These are phyloP conservation scores for Perkinsus olseni DNA, from an alignment of 169 alveolate genomes.

Conservation along the genomic window DNA sequence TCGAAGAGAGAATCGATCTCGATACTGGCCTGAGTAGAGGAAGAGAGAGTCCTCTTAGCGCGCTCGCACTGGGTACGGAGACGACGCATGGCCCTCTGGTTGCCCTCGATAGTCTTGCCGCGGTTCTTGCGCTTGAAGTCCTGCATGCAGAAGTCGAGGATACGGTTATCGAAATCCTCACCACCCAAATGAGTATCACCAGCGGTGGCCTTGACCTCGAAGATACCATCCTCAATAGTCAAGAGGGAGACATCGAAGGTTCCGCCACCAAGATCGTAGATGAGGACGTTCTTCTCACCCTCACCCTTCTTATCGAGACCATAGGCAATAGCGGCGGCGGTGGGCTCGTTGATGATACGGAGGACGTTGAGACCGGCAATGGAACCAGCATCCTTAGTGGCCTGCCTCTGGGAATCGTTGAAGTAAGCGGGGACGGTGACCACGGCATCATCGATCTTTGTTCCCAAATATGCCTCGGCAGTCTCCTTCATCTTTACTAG, in stretches of 20 bases:
- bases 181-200: slow-evolving; percentile 99
- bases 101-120: slow-evolving; percentile 71
- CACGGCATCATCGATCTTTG: slow-evolving; percentile 83
- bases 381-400: slow-evolving; percentile 95
- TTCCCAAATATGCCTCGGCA: slow-evolving; percentile 89
- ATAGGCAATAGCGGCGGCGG: slow-evolving; percentile 98
- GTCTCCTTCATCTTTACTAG: slow-evolving; percentile 90
- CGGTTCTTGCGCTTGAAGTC: slow-evolving; percentile 83
- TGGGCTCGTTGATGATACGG: slow-evolving; percentile 96
- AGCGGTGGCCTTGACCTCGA: slow-evolving; percentile 92
- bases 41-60: slow-evolving; percentile 92
- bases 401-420: slow-evolving; percentile 93
- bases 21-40: slow-evolving; percentile 91
- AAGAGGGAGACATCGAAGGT: slow-evolving; percentile 93
- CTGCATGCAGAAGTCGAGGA: slow-evolving; percentile 89
- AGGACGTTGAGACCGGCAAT: slow-evolving; percentile 91
- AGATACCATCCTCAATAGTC: slow-evolving; percentile 89
- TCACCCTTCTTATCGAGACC: slow-evolving; percentile 86
- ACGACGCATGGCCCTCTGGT: slow-evolving; percentile 84
- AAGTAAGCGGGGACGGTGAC: slow-evolving; percentile 96
- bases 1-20: slow-evolving; percentile 90
- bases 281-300: slow-evolving; percentile 80
- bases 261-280: slow-evolving; percentile 96
- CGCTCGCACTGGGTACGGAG: slow-evolving; percentile 95
- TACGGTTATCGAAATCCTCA: slow-evolving; percentile 95